Evolutionary conservation across 192 early-diverging fungal genomes (phyloP).

Genomic region (Mortierella alpina): DNA sequence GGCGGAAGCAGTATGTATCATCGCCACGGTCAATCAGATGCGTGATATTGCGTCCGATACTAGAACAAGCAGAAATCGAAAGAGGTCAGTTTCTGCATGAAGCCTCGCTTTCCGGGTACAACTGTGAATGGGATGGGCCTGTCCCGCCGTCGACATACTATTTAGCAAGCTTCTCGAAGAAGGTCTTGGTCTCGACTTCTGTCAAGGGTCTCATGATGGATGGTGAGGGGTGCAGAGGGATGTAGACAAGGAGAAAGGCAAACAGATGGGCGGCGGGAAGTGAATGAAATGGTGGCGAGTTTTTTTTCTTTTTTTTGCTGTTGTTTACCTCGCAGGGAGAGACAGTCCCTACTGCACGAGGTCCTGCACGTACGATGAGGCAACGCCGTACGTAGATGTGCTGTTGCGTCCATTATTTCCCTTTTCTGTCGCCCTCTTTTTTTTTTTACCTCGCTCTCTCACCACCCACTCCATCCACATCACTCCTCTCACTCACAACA

Average conservation of each 20-base stretch:
- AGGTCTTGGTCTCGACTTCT: conserved; percentile 95
- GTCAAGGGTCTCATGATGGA: conserved; percentile 92
- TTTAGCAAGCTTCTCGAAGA: conserved; percentile 98
- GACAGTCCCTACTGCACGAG: no score
- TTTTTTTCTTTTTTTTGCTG: conserved; percentile 5
- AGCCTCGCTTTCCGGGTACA: not conserved
- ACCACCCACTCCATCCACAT: not conserved
- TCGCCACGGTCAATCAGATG: conserved; percentile 95
- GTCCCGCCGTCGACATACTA: conserved; percentile 68
- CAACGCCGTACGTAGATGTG: not conserved
- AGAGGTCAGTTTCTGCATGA: not conserved
- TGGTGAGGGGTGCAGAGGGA: not conserved
- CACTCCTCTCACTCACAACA: not conserved
- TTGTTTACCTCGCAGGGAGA: no score
- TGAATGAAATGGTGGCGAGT: conserved; percentile 4
- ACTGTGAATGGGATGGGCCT: no score
- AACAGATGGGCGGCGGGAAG: not conserved
- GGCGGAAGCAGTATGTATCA: conserved; percentile 96
- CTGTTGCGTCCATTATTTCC: not conserved
- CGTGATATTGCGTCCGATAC: conserved; percentile 95
- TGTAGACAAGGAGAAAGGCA: not conserved
- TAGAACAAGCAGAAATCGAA: conserved; percentile 24
- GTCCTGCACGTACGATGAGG: not conserved
- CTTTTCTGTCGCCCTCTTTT: not conserved
- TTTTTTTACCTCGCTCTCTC: conserved; percentile 1